These are phyloP conservation scores for Phytophthora megakarya DNA, from an alignment of 352 stramenopile species.

Conservation along the genomic window DNA sequence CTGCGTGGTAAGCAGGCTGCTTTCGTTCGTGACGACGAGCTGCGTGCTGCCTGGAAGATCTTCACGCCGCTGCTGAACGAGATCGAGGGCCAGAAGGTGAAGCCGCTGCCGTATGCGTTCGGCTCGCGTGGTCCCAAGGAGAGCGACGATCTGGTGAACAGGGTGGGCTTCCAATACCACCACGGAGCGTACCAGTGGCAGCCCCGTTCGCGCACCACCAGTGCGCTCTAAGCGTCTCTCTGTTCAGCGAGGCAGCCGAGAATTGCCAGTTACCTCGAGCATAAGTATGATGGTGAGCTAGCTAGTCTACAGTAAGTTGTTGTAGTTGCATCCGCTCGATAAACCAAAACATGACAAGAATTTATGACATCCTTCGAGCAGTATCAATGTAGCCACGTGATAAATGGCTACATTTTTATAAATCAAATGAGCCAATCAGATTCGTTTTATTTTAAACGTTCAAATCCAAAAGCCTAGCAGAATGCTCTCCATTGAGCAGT, in stretches of 20 bases:
- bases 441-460: conserved; percentile 14
- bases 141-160: conserved; percentile 80
- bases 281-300: conserved; percentile 36
- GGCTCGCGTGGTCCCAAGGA: conserved; percentile 93
- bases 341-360: background rate
- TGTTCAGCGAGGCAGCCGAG: conserved; percentile 5
- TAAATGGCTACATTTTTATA: background rate
- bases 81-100: conserved; percentile 93
- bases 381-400: no score
- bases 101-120: conserved; percentile 93
- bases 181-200: conserved; percentile 78
- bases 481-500: conserved; percentile 27
- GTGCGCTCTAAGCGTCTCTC: conserved; percentile 47
- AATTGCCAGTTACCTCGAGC: conserved; percentile 4
- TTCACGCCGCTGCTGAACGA: conserved; percentile 98
- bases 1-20: conserved; percentile 93
- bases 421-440: background rate
- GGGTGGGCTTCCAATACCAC: conserved; percentile 82
- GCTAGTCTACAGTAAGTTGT: conserved; percentile 13
- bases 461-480: conserved; percentile 10
- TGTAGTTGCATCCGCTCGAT: background rate
- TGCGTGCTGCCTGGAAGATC: conserved; percentile 96
- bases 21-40: conserved; percentile 98
- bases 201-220: conserved; percentile 43
- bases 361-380: background rate